Evolutionary conservation across 352 stramenopile genomes (phyloP), one percentile per base, ranked within the genome.

Genomic region (Phytophthora cryptogea): DNA sequence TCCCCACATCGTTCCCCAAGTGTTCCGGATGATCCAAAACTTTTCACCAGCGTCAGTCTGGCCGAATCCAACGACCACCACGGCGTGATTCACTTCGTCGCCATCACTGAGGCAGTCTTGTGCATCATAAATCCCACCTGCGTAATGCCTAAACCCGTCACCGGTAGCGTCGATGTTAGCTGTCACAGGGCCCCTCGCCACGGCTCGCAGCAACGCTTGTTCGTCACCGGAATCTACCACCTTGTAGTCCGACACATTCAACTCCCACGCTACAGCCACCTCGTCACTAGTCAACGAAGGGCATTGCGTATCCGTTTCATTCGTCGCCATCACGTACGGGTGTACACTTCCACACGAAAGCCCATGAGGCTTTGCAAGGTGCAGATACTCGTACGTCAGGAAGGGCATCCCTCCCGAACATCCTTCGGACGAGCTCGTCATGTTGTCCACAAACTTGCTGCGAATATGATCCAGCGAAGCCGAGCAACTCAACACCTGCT

Each of bases 11-110:
- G 83, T 86, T 0, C 89, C 88, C 89, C 89, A 97, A 9, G 83
- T 95, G 66, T 97, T 97, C 17, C 90, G 90, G 20, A 97, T 72
- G 49, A 95, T 77, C 89, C 89, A 97, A 70, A 92, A 97, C 58
- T 91, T 73, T 1, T 91, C 70, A 1, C 84, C 87, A 9, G 64
- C 56, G 2, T 74, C 69, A 1, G 80, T 94, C 53, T 93, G 73
- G 39, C 85, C 89, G 54, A 90, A 97, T 6, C 89, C 89, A 6
- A 94, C 84, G 26, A 94, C 35, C 40, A 96, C 86, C 14, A 97
- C 87, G 4, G 89, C 89, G 56, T 97, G 86, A 59, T 95, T 91
- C n/a, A 95, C 79, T 53, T 86, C 77, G 5, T 91, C 73, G 14
- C 85, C 86, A 32, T 91, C 76, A 35, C 72, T 88, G 9, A 67